Conservation (phyloP, 441 rosid species). For the Macaranga tanarius region DNA sequence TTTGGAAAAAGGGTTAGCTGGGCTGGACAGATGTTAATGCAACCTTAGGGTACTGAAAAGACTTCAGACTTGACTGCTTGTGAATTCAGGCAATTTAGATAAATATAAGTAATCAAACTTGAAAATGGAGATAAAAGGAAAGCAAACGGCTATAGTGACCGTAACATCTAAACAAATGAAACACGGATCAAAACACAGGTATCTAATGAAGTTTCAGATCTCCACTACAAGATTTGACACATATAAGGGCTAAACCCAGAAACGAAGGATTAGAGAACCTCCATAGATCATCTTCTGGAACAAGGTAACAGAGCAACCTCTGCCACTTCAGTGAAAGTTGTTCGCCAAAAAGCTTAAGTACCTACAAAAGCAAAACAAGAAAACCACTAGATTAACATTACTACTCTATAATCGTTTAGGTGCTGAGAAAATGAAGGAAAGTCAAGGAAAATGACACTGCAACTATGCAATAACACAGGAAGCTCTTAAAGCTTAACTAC, state of each 20-base stretch:
- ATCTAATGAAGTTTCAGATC: constrained; percentile 14
- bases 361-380: constrained; percentile 38
- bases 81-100: background rate
- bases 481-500: constrained; percentile 3
- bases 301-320: background rate
- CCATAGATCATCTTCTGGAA: background rate
- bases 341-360: constrained; percentile 17
- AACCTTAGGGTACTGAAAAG: background rate
- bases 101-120: background rate
- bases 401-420: constrained; percentile 1
- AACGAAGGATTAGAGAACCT: constrained; percentile 1
- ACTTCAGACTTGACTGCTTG: background rate
- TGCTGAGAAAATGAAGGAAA: constrained; percentile 24
- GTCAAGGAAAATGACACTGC: constrained; percentile 20
- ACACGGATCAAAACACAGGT: background rate
- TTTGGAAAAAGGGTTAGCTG: background rate
- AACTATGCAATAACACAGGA: background rate
- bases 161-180: background rate
- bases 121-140: constrained; percentile 1
- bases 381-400: constrained; percentile 13
- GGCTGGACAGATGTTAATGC: background rate
- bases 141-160: background rate
- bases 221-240: background rate
- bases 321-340: constrained; percentile 20
- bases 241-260: background rate